These are phyloP conservation scores for Fusarium odoratissimum DNA, from an alignment of 2,329 filamentous ascomycete species.

Conservation along the genomic window DNA sequence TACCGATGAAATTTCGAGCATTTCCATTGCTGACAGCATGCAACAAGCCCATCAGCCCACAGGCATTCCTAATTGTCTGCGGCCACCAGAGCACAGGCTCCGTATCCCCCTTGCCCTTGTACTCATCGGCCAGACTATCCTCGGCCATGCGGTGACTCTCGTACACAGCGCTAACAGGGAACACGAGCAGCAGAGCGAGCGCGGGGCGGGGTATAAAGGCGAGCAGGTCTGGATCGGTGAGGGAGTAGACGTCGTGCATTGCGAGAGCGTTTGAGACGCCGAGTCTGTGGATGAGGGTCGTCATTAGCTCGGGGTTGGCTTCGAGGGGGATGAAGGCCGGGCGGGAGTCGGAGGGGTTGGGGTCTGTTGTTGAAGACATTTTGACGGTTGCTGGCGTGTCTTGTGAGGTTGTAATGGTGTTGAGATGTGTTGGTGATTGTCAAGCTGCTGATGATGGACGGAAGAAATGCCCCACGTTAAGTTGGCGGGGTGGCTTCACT, in stretches of 20 bases:
- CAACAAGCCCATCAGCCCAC: slow-evolving; percentile 87
- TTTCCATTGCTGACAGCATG: slow-evolving; percentile 85
- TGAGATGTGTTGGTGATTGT: neutral
- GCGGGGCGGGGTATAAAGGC: slow-evolving; percentile 89
- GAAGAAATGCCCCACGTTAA: slow-evolving; percentile 14
- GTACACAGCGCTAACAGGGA: slow-evolving; percentile 84
- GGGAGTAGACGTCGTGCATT: slow-evolving; percentile 92
- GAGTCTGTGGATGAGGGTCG: slow-evolving; percentile 81
- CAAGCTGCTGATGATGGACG: neutral
- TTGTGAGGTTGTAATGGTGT: neutral
- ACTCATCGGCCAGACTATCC: slow-evolving; percentile 72
- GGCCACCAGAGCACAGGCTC: slow-evolving; percentile 94
- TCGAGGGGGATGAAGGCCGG: slow-evolving; percentile 70
- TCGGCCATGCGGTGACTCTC: slow-evolving; percentile 80
- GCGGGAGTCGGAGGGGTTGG: slow-evolving; percentile 53
- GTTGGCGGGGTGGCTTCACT: slow-evolving; percentile 7
- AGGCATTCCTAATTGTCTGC: slow-evolving; percentile 94
- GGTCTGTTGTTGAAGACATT: slow-evolving; percentile 53
- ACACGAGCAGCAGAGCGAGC: slow-evolving; percentile 89
- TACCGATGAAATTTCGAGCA: slow-evolving; percentile 71
- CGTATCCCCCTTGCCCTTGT: slow-evolving; percentile 71
- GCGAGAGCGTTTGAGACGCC: slow-evolving; percentile 81
- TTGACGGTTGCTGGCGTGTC: neutral
- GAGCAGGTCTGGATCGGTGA: slow-evolving; percentile 86
- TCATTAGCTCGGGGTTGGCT: slow-evolving; percentile 91